phyloP scores from a whole-genome alignment of 2,329 filamentous ascomycete genomes.

The Venturia pyrina region DNA sequence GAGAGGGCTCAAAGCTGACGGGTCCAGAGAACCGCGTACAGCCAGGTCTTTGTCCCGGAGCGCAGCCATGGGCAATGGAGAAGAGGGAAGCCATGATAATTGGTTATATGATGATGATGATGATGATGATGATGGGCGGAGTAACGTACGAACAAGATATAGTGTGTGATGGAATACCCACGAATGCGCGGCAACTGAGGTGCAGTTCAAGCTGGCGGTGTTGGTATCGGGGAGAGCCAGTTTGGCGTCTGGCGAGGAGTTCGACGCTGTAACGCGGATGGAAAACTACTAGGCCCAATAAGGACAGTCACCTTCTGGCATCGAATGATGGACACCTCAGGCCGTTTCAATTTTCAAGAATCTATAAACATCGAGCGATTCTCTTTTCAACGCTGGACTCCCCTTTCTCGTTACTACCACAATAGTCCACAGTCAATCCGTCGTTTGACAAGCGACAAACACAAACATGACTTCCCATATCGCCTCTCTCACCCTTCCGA shows the following conservation, averaged over 20 bases:
- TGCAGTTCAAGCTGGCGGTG: background rate
- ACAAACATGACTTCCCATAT: constrained; percentile 65
- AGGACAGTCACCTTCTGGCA: background rate
- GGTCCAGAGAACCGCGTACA: constrained; percentile 5
- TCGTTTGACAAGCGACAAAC: background rate
- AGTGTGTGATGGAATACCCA: background rate
- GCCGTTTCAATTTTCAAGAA: background rate
- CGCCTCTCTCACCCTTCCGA: constrained; percentile 65
- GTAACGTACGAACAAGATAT: constrained; percentile 4
- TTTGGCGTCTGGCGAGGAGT: background rate
- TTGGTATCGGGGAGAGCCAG: background rate
- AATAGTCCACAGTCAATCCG: background rate
- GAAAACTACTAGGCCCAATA: background rate
- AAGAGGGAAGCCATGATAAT: background rate
- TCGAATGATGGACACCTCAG: background rate
- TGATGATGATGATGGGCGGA: background rate
- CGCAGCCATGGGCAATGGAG: background rate
- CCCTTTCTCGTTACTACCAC: too few species aligned
- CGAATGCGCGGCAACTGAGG: background rate
- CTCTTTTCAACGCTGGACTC: background rate
- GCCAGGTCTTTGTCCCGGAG: background rate
- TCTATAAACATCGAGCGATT: background rate
- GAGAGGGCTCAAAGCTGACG: constrained; percentile 5
- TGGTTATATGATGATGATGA: background rate
- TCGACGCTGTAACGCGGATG: background rate